phyloP scores from a whole-genome alignment of 176 grass and related monocot species.

The Aegilops sharonensis region DNA sequence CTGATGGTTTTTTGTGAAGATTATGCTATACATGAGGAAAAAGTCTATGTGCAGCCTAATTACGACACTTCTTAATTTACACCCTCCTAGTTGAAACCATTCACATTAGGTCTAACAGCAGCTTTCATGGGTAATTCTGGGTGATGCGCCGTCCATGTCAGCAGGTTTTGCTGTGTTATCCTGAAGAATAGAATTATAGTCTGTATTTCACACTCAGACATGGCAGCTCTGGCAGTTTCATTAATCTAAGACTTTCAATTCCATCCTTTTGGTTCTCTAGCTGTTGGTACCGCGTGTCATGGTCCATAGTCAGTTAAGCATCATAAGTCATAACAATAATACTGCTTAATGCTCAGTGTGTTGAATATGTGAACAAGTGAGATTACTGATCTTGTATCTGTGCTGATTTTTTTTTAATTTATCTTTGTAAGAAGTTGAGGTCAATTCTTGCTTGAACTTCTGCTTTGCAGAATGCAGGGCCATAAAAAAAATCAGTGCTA shows the following conservation, averaged over 20 bases:
- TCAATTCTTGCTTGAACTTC: neutral
- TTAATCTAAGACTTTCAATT: neutral
- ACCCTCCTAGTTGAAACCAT: neutral
- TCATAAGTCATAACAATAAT: slow-evolving; percentile 7
- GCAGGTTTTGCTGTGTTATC: too few species aligned
- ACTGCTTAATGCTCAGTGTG: neutral
- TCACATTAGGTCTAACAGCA: neutral
- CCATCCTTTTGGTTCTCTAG: slow-evolving; percentile 21
- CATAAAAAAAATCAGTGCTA: neutral
- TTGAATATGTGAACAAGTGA: neutral
- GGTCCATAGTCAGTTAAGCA: neutral
- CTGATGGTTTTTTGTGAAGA: too few species aligned
- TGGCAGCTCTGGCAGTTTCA: neutral
- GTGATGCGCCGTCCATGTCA: too few species aligned
- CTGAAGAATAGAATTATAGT: neutral
- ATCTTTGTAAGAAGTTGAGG: slow-evolving; percentile 1
- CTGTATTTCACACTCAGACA: neutral
- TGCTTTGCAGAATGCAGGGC: neutral
- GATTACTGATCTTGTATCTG: neutral
- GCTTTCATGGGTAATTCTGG: too few species aligned
- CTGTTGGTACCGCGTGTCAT: neutral
- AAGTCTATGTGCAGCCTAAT: neutral
- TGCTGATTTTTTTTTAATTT: neutral
- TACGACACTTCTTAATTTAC: neutral
- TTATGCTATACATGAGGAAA: neutral